These are phyloP conservation scores for Cylindrotheca closterium DNA, from an alignment of 108 stramenopile genomes.

Conservation along the genomic window DNA sequence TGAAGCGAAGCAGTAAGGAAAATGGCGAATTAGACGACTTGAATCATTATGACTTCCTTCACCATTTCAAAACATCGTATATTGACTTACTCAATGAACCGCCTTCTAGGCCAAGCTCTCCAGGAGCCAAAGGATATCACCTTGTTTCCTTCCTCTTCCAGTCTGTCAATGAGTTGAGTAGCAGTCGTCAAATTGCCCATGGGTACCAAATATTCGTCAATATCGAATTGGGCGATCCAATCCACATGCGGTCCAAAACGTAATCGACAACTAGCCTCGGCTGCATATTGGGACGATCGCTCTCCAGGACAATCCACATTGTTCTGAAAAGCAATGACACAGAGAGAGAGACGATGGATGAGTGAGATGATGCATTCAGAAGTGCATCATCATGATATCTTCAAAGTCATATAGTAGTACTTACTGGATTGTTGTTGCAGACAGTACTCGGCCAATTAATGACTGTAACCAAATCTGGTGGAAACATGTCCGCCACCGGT, in stretches of 20 bases:
- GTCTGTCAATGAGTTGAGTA: slow-evolving; percentile 28
- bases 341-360: slow-evolving; percentile 29
- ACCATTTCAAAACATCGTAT: too few relatives aligned
- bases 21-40: too few relatives aligned
- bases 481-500: slow-evolving; percentile 68
- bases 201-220: slow-evolving; percentile 81
- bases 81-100: slow-evolving; percentile 38
- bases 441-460: slow-evolving; percentile 75
- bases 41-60: too few relatives aligned
- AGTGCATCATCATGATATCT: not conserved
- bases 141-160: slow-evolving; percentile 39
- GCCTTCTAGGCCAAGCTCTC: slow-evolving; percentile 55
- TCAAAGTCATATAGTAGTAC: not conserved
- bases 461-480: slow-evolving; percentile 57
- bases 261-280: slow-evolving; percentile 79
- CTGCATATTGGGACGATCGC: slow-evolving; percentile 88
- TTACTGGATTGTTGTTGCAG: slow-evolving; percentile 32
- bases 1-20: too few relatives aligned
- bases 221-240: slow-evolving; percentile 81
- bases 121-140: slow-evolving; percentile 48
- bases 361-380: not conserved
- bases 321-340: slow-evolving; percentile 51
- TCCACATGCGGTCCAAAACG: slow-evolving; percentile 80
- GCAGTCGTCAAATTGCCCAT: slow-evolving; percentile 44
- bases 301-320: slow-evolving; percentile 69